Evolutionary conservation across 345 rosid genomes (phyloP).

Genomic region (Angophora floribunda): DNA sequence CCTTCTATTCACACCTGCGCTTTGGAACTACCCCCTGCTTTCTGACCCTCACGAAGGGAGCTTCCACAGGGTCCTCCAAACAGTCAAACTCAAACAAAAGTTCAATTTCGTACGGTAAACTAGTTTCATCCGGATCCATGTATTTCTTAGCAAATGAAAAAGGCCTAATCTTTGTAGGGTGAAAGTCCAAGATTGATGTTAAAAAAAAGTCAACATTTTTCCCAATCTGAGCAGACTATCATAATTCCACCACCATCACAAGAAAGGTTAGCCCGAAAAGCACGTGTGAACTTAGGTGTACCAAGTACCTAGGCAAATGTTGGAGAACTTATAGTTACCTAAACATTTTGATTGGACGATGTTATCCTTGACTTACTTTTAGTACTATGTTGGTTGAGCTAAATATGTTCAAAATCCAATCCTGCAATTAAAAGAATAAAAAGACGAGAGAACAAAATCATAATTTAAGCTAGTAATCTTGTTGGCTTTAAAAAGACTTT

Average conservation of each 20-base stretch:
- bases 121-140: not conserved
- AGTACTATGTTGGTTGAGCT: not conserved
- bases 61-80: not conserved
- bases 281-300: not conserved
- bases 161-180: not conserved
- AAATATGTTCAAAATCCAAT: not conserved
- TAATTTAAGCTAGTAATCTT: not conserved
- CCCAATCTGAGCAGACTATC: not conserved
- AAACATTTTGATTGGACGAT: not conserved
- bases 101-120: not conserved
- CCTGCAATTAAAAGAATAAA: not conserved
- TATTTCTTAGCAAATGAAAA: not conserved
- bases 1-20: not conserved
- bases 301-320: not conserved
- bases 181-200: not conserved
- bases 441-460: not conserved
- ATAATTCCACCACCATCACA: not conserved
- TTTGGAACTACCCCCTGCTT: not conserved
- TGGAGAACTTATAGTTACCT: rapidly evolving
- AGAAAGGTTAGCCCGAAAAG: not conserved
- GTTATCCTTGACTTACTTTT: not conserved
- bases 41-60: not conserved
- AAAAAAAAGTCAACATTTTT: not conserved
- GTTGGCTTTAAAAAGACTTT: too few relatives aligned
- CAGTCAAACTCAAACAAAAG: not conserved